Evolutionary conservation across 1,284 basidiomycete genomes (phyloP).

Genomic region (Cryptococcus sp.): DNA sequence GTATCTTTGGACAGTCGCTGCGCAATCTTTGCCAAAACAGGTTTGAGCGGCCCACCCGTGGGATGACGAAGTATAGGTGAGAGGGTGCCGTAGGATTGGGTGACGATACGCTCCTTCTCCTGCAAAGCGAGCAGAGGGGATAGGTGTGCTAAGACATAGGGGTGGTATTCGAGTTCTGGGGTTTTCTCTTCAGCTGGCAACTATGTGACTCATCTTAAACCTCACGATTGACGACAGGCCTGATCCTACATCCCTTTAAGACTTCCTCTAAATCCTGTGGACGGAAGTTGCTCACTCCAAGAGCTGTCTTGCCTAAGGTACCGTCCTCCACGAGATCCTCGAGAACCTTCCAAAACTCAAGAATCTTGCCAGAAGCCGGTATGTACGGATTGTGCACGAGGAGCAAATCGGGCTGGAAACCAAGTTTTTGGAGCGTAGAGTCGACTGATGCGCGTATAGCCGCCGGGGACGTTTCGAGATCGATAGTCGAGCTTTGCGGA

Average conservation of each 20-base stretch:
- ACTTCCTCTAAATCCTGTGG: slow-evolving; percentile 42
- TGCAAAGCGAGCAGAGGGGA: slow-evolving; percentile 62
- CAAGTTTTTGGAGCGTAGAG: slow-evolving; percentile 19
- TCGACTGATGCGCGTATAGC: slow-evolving; percentile 14
- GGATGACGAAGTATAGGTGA: slow-evolving; percentile 61
- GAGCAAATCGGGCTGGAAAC: slow-evolving; percentile 25
- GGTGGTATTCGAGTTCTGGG: slow-evolving; percentile 70
- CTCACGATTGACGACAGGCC: slow-evolving; percentile 68
- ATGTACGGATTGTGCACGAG: slow-evolving; percentile 34
- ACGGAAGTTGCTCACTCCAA: slow-evolving; percentile 51
- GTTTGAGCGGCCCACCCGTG: slow-evolving; percentile 61
- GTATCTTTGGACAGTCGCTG: slow-evolving; percentile 34
- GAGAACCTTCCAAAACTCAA: slow-evolving; percentile 29
- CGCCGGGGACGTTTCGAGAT: not conserved
- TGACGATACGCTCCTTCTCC: slow-evolving; percentile 64
- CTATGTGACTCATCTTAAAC: slow-evolving; percentile 33
- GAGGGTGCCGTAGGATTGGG: slow-evolving; percentile 63
- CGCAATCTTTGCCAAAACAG: slow-evolving; percentile 58
- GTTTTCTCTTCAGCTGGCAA: slow-evolving; percentile 23
- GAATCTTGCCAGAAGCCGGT: slow-evolving; percentile 17
- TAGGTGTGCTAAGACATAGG: slow-evolving; percentile 67
- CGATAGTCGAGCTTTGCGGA: not conserved
- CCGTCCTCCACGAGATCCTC: slow-evolving; percentile 55
- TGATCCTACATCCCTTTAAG: slow-evolving; percentile 57
- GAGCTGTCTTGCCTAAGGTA: slow-evolving; percentile 60